Evolutionary conservation across 2,329 filamentous ascomycete species (phyloP).

Genomic region (Pseudocercospora ulei): DNA sequence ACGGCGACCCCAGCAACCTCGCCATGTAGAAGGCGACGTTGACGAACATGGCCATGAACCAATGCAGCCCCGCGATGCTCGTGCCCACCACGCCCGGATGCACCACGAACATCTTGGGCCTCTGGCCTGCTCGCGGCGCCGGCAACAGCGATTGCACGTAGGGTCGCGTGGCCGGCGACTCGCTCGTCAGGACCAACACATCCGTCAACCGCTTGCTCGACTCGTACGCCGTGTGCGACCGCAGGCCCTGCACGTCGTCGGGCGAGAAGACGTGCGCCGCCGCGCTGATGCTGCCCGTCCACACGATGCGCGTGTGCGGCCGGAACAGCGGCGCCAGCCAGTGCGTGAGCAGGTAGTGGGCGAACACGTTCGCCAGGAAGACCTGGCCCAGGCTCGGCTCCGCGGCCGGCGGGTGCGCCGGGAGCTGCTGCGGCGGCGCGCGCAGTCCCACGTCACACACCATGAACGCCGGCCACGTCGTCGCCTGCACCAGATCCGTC

Average conservation of each 20-base stretch:
- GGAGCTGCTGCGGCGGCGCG: constrained; percentile 49
- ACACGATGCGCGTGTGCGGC: constrained; percentile 59
- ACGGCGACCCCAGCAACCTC: constrained; percentile 72
- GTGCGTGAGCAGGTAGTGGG: constrained; percentile 83
- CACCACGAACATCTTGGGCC: constrained; percentile 63
- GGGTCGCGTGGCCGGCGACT: constrained; percentile 53
- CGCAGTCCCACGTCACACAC: constrained; percentile 49
- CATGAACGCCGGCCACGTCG: constrained; percentile 74
- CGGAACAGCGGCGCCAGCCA: constrained; percentile 63
- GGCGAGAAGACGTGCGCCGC: constrained; percentile 48
- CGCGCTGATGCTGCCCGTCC: constrained; percentile 76
- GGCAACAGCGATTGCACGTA: constrained; percentile 51
- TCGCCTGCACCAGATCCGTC: constrained; percentile 55
- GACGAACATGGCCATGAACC: constrained; percentile 62
- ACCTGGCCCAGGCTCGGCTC: constrained; percentile 64
- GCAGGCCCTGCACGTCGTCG: constrained; percentile 67
- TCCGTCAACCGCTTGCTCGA: constrained; percentile 81
- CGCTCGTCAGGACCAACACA: constrained; percentile 62
- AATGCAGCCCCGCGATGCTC: constrained; percentile 63
- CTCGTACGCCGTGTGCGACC: constrained; percentile 61
- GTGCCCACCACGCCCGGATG: constrained; percentile 85
- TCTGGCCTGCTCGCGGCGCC: constrained; percentile 25
- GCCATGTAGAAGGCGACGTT: constrained; percentile 57
- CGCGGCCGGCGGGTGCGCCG: constrained; percentile 19
- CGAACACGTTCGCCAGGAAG: constrained; percentile 88